phyloP scores from a whole-genome alignment of 208 protist genomes.

The Phytomonas serpens region DNA sequence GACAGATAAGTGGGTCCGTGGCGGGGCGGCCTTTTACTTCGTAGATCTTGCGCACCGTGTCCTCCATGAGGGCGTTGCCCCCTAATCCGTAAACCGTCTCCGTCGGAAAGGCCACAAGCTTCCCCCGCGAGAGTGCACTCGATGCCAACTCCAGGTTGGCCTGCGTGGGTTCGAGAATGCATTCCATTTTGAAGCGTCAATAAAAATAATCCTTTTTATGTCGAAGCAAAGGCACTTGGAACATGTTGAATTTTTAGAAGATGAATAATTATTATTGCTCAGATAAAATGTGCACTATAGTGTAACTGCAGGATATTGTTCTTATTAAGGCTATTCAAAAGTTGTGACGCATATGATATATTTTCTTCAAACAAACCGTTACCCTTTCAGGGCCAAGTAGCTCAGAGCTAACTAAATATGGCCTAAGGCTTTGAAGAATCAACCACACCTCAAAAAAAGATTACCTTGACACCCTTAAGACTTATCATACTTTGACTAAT shows the following conservation, averaged over 20 bases:
- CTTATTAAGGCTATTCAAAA: background rate
- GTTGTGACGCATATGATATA: background rate
- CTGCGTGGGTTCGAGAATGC: conserved; percentile 37
- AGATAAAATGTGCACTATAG: no score
- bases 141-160: conserved; percentile 40
- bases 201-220: no score
- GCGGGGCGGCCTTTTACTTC: conserved; percentile 92
- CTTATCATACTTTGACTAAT: background rate
- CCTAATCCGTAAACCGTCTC: conserved; percentile 99
- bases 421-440: background rate
- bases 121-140: conserved; percentile 32
- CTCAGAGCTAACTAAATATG: background rate
- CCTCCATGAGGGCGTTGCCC: conserved; percentile 87
- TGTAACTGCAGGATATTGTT: no score
- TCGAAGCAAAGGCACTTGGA: no score
- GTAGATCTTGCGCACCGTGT: conserved; percentile 89
- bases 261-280: no score
- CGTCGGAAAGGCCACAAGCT: conserved; percentile 95
- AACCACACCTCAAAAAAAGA: background rate
- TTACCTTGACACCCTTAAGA: background rate
- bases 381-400: background rate
- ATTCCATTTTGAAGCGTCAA: conserved; percentile 17
- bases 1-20: conserved; percentile 96
- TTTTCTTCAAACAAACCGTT: background rate
- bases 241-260: no score